Evolutionary conservation across 257 asterid species (phyloP), one percentile per base, ranked within the genome.

Genomic region (Ophiorrhiza pumila): DNA sequence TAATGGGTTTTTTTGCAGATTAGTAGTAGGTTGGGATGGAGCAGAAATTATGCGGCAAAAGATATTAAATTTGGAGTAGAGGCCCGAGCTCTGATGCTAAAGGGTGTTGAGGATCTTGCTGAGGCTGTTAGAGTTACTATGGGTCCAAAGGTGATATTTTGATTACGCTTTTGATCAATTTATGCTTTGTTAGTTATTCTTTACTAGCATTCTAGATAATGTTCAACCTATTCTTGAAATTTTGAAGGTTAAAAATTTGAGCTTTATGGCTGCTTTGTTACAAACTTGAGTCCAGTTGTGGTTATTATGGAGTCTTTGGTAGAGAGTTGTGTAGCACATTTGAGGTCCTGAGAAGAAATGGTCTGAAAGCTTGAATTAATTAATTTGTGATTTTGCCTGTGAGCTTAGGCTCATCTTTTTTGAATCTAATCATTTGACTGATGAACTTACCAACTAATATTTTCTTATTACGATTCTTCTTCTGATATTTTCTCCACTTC

Each of bases 21-120:
- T 75, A 59, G 75, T 73, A 73, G 86, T 68, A 85, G 85, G 64
- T 76, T 84, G 65, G 74, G 65, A 14, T 87, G 85, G 87, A 85
- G 80, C 59, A 77, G 89, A 71, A 85, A 81, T 59, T 85, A 87
- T 87, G 92, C 85, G 1, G 87, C 88, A 2, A 87, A 87, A 72
- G 89, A 87, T 42, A 83, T 87, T 71, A 87, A 62, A 76, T 87
- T 85, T 76, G 92, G 93, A 12, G 90, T 88, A 45, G 91, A 88
- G 57, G 93, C 91, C 34, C 80, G 88, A 37, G 85, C 87, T 56
- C 72, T 74, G 71, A 86, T 88, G 89, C 85, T 88, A 25, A 80
- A 82, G 81, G 93, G 93, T 32, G 91, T 88, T 27, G 91, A 86
- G 76, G 89, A 86, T 49, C 91, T 86, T 61, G 84, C 89, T 59